Conservation (phyloP, 192 early-diverging fungal species). For the Entomortierella parvispora region DNA sequence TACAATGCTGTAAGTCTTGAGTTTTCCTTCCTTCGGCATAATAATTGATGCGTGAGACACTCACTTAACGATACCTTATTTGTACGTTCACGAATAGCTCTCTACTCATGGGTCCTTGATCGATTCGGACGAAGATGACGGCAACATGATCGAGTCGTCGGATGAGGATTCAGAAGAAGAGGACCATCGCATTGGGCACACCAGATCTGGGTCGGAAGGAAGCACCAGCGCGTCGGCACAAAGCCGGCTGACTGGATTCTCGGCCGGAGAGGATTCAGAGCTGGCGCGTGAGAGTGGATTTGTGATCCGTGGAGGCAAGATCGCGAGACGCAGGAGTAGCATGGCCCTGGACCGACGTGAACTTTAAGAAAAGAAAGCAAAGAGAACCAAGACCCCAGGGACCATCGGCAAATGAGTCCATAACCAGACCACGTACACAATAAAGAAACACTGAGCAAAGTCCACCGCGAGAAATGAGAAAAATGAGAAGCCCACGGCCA, state of each 20-base stretch:
- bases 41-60: too few relatives aligned
- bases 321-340: constrained; percentile 48
- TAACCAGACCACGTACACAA: too few relatives aligned
- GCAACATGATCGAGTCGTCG: constrained; percentile 31
- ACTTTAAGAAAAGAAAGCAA: constrained; percentile 1
- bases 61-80: not conserved
- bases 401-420: too few relatives aligned
- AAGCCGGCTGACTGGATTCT: constrained; percentile 1
- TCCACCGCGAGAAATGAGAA: too few relatives aligned
- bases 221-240: not conserved
- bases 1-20: constrained; percentile 39
- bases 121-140: constrained; percentile 45
- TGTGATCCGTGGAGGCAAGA: constrained; percentile 49
- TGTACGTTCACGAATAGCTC: constrained; percentile 5
- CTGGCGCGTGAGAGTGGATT: constrained; percentile 37
- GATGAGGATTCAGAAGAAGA: constrained; percentile 36
- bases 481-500: too few relatives aligned
- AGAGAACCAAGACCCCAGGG: too few relatives aligned
- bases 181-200: not conserved
- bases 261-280: constrained; percentile 21
- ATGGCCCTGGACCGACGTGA: constrained; percentile 34
- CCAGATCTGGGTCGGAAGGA: constrained; percentile 4
- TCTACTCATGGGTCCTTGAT: constrained; percentile 37
- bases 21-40: not conserved
- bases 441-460: too few relatives aligned